Base-by-base conservation (phyloP, 176 grass and related monocot genomes). In the Saccharum officinarum region DNA sequence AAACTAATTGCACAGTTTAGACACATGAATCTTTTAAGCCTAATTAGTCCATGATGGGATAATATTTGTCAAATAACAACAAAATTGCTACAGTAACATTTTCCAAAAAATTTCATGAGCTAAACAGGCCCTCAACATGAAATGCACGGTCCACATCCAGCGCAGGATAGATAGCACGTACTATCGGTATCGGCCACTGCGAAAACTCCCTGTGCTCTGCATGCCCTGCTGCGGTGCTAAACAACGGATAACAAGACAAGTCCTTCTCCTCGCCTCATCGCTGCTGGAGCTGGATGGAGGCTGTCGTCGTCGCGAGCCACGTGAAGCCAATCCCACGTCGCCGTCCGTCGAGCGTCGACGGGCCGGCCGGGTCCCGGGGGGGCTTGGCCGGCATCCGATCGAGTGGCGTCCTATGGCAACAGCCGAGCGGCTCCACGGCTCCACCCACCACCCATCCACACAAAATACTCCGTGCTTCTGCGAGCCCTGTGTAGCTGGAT, bases 291-390 rank as follows among this genome's bases (percentile, higher is more conserved):
- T 57, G 33, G 33, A 34, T 34, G 54, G 18, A 57, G 54, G 18
- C 54, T 7, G 54, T 87, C 87, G 38, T 40, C 28, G 52, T 86
- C 84, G 64, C 22, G 49, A 12, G 76, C 77, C 91, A 80, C 84
- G 85, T 81, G 81, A 81, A 78, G 45, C 76, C 71, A 47, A n/a
- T 45, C 52, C 34, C 77, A 41, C 86, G 81, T 91, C 80, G 80
- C 84, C 86, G 63, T 87, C 85, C 30, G 54, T 10, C 18, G 28
- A 28, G 28, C 22, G 22, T 23, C 34, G 33, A 30, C 70, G n/a
- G 28, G 84, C 25, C 38, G 20, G 33, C 33, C 14, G 12, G 1
- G 75, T 50, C 33, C 41, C 33, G 33, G 34, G 41, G 47, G 15
- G 47, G 14, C 15, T 45, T 45, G 5, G 42, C 23, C 28, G 3